Percentiles rank a stretch among this genome's conserved stretches.
These are phyloP conservation scores for Geotrichum fermentans DNA, from an alignment of 1,139 yeast species.

Conservation along the genomic window DNA sequence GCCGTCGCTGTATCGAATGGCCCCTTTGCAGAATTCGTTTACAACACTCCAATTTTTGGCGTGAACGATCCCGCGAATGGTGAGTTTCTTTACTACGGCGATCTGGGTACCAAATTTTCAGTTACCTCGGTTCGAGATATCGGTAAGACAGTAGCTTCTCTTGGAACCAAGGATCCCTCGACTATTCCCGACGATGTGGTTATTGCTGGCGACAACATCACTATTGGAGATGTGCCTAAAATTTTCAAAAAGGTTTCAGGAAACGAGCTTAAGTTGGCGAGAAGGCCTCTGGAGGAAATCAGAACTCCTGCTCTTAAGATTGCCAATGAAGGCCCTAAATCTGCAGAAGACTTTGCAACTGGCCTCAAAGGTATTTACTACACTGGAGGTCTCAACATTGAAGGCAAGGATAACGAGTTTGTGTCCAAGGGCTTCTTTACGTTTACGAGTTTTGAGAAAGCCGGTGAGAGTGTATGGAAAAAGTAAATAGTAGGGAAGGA, in stretches of 20 bases:
- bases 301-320: constrained; percentile 1
- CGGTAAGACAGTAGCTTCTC: constrained; percentile 9
- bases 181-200: constrained; percentile 2
- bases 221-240: not conserved
- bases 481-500: too few species aligned
- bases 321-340: not conserved
- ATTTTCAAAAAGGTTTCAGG: constrained; percentile 5
- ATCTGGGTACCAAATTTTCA: constrained; percentile 1
- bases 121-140: constrained; percentile 7
- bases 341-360: not conserved
- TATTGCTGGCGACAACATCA: not conserved
- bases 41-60: too few species aligned
- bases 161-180: not conserved
- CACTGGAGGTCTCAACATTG: not conserved
- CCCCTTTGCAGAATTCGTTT: too few species aligned
- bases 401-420: constrained; percentile 3
- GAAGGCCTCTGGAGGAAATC: not conserved
- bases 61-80: too few species aligned
- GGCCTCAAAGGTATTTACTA: constrained; percentile 2
- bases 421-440: constrained; percentile 6
- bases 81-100: constrained; percentile 13
- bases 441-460: constrained; percentile 2
- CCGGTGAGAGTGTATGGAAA: too few species aligned
- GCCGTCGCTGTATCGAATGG: too few species aligned
- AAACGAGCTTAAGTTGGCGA: not conserved